Evolutionary conservation across 1,139 yeast genomes (phyloP).

Genomic region (Kodamaea plutei): DNA sequence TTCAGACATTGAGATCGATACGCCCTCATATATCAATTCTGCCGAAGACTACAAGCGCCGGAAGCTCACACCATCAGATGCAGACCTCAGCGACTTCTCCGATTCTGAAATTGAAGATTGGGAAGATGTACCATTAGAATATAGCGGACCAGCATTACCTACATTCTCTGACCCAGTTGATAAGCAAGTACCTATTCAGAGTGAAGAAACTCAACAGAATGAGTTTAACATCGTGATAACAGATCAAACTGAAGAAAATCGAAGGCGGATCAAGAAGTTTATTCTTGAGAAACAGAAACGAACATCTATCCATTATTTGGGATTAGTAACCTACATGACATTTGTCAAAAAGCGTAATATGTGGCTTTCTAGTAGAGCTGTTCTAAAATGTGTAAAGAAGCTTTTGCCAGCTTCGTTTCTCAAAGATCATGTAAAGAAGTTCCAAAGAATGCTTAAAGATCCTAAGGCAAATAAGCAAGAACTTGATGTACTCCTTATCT

Average conservation of each 20-base stretch:
- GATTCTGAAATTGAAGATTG: conserved; percentile 17
- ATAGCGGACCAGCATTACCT: conserved; percentile 1
- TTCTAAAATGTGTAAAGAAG: conserved; percentile 23
- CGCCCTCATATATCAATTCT: background rate
- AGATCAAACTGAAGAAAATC: background rate
- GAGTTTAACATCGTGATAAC: conserved; percentile 7
- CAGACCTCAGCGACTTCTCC: conserved; percentile 4
- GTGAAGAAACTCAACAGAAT: too few species aligned
- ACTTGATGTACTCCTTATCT: conserved; percentile 25
- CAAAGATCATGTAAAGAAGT: conserved; percentile 17
- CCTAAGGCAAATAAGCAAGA: conserved; percentile 1
- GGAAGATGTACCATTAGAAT: conserved; percentile 20
- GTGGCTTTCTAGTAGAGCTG: conserved; percentile 18
- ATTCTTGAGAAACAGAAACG: conserved; percentile 10
- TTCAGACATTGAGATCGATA: conserved; percentile 1
- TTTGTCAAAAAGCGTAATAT: conserved; percentile 24
- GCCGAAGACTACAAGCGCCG: background rate
- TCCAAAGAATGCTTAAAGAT: conserved; percentile 9
- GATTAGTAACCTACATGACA: conserved; percentile 23
- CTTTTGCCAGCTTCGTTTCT: conserved; percentile 23
- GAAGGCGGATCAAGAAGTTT: conserved; percentile 3
- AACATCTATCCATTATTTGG: conserved; percentile 22
- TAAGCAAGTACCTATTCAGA: too few species aligned
- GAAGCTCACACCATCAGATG: background rate
- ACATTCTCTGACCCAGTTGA: too few species aligned